Evolutionary conservation across 2,329 filamentous ascomycete genomes (phyloP).

Genomic region (Orbilia oligospora): DNA sequence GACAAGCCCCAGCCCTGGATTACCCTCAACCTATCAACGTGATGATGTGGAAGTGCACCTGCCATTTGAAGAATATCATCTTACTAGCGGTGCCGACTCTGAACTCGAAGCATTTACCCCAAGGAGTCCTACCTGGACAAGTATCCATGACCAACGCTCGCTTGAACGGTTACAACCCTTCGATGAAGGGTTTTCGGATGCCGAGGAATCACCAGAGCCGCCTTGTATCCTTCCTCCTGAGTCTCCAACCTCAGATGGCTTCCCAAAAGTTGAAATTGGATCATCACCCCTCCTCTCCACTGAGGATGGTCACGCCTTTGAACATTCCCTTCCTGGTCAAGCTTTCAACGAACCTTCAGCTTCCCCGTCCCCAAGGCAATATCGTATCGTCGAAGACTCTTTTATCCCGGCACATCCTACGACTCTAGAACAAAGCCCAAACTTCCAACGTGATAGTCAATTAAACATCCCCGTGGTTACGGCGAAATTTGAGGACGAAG

Average conservation of each 20-base stretch:
- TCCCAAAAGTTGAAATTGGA: neutral
- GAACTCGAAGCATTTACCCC: neutral
- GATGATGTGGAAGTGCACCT: neutral
- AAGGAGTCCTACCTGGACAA: neutral
- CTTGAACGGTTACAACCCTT: neutral
- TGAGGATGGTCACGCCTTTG: neutral
- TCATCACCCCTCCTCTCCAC: no score
- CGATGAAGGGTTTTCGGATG: slow-evolving; percentile 7
- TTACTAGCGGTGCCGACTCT: neutral
- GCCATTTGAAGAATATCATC: neutral
- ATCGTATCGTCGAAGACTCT: neutral
- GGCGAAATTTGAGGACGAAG: slow-evolving; percentile 47
- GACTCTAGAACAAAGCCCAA: neutral
- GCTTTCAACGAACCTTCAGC: neutral
- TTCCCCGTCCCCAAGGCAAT: neutral
- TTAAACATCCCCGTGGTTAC: neutral
- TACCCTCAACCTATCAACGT: neutral
- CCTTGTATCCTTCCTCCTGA: neutral
- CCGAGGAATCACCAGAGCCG: neutral
- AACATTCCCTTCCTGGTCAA: neutral
- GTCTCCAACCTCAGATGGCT: neutral
- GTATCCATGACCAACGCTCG: neutral
- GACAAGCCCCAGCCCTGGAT: neutral
- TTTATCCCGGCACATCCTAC: neutral
- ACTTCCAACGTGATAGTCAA: neutral